Percentiles rank a stretch among this genome's conserved stretches.
phyloP scores from a whole-genome alignment of 805 yeast genomes.

The Blastobotrys terrestris region DNA sequence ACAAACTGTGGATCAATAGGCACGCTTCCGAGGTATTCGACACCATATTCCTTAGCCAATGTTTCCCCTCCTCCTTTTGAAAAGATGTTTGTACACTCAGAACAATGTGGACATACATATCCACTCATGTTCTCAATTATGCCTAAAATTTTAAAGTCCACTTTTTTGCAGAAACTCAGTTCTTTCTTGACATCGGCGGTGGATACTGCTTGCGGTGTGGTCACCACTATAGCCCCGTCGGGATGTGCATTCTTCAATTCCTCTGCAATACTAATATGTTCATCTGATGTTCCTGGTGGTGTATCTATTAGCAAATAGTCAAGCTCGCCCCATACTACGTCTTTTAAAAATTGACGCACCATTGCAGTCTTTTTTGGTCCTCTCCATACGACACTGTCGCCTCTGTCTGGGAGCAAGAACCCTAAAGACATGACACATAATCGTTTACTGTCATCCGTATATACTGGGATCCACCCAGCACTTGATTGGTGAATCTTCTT shows the following conservation, averaged over 20 bases:
- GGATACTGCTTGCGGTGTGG: constrained; percentile 93
- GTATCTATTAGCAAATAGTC: constrained; percentile 86
- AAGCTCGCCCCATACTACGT: constrained; percentile 81
- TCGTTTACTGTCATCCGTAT: constrained; percentile 38
- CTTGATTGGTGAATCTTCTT: constrained; percentile 74
- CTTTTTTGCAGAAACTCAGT: constrained; percentile 85
- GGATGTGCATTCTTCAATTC: constrained; percentile 64
- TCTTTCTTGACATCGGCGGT: constrained; percentile 93
- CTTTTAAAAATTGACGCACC: constrained; percentile 88
- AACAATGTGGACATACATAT: constrained; percentile 88
- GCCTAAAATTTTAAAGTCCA: constrained; percentile 72
- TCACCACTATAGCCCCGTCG: constrained; percentile 91
- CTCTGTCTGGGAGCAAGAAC: constrained; percentile 74
- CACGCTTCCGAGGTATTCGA: constrained; percentile 75
- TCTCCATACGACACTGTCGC: constrained; percentile 93
- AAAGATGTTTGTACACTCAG: constrained; percentile 81
- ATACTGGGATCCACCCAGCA: constrained; percentile 91
- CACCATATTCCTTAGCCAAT: constrained; percentile 53
- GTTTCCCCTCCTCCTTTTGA: constrained; percentile 86
- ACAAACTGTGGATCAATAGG: constrained; percentile 94
- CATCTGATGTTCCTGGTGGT: constrained; percentile 99
- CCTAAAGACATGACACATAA: constrained; percentile 82
- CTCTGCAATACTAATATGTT: constrained; percentile 94
- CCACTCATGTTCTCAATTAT: constrained; percentile 96
- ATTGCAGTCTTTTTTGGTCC: constrained; percentile 98